These are phyloP conservation scores for Euphorbia peplus DNA, from an alignment of 345 rosid species.

Conservation along the genomic window DNA sequence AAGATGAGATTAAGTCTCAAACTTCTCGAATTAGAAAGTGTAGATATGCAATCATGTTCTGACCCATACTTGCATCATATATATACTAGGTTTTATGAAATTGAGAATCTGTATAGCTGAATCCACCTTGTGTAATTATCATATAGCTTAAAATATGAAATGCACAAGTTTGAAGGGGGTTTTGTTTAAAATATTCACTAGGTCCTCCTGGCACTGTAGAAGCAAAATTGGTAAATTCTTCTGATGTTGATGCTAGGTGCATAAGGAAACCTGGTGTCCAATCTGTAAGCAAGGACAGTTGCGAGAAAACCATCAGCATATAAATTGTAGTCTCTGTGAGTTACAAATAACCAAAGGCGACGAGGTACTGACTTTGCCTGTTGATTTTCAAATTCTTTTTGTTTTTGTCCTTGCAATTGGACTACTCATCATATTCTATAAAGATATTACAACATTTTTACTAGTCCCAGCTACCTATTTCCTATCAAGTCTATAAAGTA, in stretches of 20 bases:
- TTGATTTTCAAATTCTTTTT: not conserved
- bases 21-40: not conserved
- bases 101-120: not conserved
- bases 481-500: not conserved
- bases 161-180: not conserved
- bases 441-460: not conserved
- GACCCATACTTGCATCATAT: not conserved
- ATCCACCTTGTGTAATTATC: not conserved
- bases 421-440: not conserved
- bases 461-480: not conserved
- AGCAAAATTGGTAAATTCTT: slow-evolving; percentile 14
- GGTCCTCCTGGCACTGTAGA: not conserved
- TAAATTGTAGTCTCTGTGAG: slow-evolving; percentile 64
- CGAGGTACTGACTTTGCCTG: slow-evolving; percentile 43
- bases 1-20: not conserved
- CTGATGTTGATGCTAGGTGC: slow-evolving; percentile 36
- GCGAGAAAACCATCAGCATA: slow-evolving; percentile 50
- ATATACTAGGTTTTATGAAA: not conserved
- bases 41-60: not conserved
- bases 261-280: slow-evolving; percentile 78
- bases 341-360: slow-evolving; percentile 57
- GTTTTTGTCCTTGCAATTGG: not conserved
- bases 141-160: slow-evolving; percentile 1
- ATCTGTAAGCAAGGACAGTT: slow-evolving; percentile 76
- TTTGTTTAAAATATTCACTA: not conserved